Evolutionary conservation across 495 filamentous ascomycete genomes (phyloP).

Genomic region (Lasiosphaeriaceae sp.): DNA sequence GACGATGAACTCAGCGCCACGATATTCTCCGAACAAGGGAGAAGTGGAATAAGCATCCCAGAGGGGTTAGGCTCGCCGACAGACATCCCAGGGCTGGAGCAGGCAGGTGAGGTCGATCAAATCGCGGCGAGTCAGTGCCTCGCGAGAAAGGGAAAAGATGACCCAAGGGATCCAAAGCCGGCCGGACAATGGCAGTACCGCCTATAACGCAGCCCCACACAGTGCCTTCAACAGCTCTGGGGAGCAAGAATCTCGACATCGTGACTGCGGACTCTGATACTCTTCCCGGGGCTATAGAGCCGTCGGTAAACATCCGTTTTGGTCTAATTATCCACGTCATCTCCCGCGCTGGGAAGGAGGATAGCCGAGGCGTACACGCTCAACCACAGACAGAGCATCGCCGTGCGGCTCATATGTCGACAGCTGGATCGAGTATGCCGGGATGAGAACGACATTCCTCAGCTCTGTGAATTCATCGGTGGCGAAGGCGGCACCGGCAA

Average conservation of each 20-base stretch:
- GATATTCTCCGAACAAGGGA: not conserved
- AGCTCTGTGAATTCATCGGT: not conserved
- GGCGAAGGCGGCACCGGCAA: conserved; percentile 1
- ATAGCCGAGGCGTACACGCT: too few species aligned
- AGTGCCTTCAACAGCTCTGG: not conserved
- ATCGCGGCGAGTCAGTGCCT: not conserved
- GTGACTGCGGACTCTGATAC: not conserved
- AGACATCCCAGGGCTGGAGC: not conserved
- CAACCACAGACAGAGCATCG: too few species aligned
- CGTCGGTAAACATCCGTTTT: not conserved
- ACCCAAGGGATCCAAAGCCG: not conserved
- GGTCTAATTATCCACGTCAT: conserved; percentile 1
- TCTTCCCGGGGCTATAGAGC: not conserved
- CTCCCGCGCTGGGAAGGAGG: too few species aligned
- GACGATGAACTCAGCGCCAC: conserved; percentile 1
- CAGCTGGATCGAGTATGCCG: not conserved
- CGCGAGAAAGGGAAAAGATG: conserved; percentile 3
- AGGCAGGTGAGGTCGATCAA: not conserved
- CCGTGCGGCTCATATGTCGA: too few species aligned
- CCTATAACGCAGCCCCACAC: not conserved
- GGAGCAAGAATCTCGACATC: not conserved
- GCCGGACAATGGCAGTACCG: not conserved
- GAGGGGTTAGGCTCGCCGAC: not conserved
- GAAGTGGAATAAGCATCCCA: not conserved
- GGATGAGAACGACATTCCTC: not conserved